Evolutionary conservation across 257 asterid genomes (phyloP), one percentile per base, ranked within the genome.

Genomic region (Primulina eburnea): DNA sequence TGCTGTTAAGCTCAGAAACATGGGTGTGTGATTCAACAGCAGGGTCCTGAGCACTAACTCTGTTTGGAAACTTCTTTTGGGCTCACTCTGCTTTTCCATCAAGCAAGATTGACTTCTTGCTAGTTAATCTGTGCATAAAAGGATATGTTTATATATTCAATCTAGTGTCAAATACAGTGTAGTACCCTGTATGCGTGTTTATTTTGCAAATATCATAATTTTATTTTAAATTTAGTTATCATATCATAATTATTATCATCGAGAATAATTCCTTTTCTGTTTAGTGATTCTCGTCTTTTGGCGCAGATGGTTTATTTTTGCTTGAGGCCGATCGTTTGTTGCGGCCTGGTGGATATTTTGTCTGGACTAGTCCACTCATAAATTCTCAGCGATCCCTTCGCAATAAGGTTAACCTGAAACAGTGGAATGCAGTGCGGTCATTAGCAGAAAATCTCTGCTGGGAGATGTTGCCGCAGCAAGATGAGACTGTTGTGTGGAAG

Each of bases 271-370:
- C 28, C 3, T 50, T 50, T 50, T 50, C 18, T 30, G 34, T 71
- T 12, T 21, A 57, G 8, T 47, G 56, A 58, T 17, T 60, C 57
- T 67, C 7, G 21, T 67, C 55, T 30, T 59, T 77, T 81, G 82
- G 69, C 69, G 76, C 96, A 94, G 99, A 88, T 81, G 92, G 96
- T 65, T 73, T 79, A 69, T 92, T 62, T 75, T 80, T 94, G 78
- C 73, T 82, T 72, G 99, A 94, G 87, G 99, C 87, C 4, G 96
- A 94, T 79, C 89, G 99, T 61, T 73, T 94, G 76, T 76, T 94
- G 80, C 78, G 97, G 75, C 99, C 99, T 73, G 99, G 99, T 77
- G 99, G 99, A 75, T 94, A 91, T 76, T 94, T 94, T 80, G 99
- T 94, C 83, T 94, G 99, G 99, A 94, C 98, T 57, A 92, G 93